Percentiles rank a stretch among this genome's conserved stretches.
phyloP scores from a whole-genome alignment of 495 filamentous ascomycete genomes.

The Aspergillus saccharolyticus region DNA sequence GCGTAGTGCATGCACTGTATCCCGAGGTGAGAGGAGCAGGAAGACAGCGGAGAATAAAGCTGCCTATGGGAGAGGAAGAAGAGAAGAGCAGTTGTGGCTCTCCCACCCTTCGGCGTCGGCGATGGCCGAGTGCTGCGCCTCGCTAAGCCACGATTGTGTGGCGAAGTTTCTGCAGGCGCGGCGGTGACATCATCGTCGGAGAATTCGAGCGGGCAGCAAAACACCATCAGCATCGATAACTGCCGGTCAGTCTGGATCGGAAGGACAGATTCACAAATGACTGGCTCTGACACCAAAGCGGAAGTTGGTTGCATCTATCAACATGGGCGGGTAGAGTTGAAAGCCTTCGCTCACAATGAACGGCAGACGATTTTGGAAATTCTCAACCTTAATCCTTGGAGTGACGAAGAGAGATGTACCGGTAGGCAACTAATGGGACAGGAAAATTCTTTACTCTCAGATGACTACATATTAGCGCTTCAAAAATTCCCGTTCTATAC shows the following conservation, averaged over 20 bases:
- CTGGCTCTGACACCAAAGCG: background rate
- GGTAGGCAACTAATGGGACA: background rate
- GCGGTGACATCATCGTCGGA: slow-evolving; percentile 13
- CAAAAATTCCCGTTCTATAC: background rate
- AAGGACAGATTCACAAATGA: background rate
- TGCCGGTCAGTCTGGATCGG: too few species aligned
- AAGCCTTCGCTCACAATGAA: background rate
- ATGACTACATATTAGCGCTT: slow-evolving; percentile 5
- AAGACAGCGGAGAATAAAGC: slow-evolving; percentile 2
- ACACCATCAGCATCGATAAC: slow-evolving; percentile 2
- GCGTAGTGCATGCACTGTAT: background rate
- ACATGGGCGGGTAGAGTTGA: background rate
- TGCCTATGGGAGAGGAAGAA: background rate
- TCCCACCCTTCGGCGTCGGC: slow-evolving; percentile 8
- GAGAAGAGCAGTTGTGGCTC: too few species aligned
- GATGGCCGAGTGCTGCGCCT: slow-evolving; percentile 23
- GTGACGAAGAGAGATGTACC: background rate
- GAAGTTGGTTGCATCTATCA: background rate
- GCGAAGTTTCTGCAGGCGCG: slow-evolving; percentile 23
- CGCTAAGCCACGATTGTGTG: slow-evolving; percentile 20
- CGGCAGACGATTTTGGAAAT: background rate
- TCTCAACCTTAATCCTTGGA: background rate
- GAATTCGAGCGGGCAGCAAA: background rate
- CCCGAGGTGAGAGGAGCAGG: background rate
- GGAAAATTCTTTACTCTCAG: background rate